Evolutionary conservation across 371 early-diverging fungal genomes (phyloP).

Genomic region (Syncephalastrum contaminatum): DNA sequence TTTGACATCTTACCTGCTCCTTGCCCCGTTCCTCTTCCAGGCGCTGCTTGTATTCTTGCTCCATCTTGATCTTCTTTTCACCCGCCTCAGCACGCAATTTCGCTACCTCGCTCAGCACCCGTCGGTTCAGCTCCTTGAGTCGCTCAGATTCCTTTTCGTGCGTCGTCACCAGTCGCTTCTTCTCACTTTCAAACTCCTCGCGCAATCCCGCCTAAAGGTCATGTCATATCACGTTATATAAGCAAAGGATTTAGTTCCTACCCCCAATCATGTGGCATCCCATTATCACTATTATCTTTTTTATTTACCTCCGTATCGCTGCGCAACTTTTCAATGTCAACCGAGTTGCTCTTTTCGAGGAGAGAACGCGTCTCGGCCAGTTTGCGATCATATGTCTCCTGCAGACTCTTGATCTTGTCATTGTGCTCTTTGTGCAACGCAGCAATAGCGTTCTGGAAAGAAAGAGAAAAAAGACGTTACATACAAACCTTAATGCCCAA

Average conservation of each 20-base stretch:
- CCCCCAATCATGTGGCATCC: no score
- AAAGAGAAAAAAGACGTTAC: not conserved
- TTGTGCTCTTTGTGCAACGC: conserved; percentile 13
- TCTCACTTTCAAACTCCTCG: conserved; percentile 3
- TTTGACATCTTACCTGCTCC: conserved; percentile 6
- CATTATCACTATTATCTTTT: not conserved
- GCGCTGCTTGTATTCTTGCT: conserved; percentile 5
- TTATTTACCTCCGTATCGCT: conserved; percentile 2
- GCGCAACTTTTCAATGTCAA: conserved; percentile 1
- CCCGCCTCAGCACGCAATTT: conserved; percentile 3
- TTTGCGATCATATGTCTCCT: conserved; percentile 6
- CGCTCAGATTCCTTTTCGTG: not conserved
- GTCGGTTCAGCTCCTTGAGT: conserved; percentile 8
- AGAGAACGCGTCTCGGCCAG: not conserved
- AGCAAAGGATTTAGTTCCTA: not conserved
- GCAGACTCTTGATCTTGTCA: conserved; percentile 9
- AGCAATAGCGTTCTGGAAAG: conserved; percentile 10
- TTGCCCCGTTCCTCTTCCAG: conserved; percentile 10
- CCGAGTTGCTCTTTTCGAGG: not conserved
- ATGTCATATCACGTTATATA: not conserved
- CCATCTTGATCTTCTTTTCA: conserved; percentile 11
- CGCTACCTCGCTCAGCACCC: conserved; percentile 1
- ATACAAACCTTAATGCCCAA: no score
- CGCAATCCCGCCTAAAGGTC: not conserved
- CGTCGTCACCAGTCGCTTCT: not conserved